Base-by-base conservation (phyloP, 2,329 filamentous ascomycete species). In the Parastagonospora nodorum region DNA sequence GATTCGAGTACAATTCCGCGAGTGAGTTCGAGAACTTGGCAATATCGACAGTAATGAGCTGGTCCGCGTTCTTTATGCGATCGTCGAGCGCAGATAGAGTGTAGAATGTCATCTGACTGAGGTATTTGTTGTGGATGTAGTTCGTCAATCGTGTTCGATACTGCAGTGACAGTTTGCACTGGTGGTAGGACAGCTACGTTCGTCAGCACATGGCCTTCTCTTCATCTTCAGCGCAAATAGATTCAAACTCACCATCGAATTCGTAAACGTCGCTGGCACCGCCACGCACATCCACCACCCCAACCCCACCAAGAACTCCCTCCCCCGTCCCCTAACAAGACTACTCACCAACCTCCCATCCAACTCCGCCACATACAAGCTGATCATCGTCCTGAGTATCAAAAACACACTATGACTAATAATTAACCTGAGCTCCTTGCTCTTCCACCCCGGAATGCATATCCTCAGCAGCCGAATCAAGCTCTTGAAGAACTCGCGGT, bases 251-350 rank as follows among this genome's bases (percentile, higher is more conserved):
- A 94, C 90, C 94, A 99, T 99, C 0, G 92, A 97, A 75, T 99
- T 99, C 35, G 94, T 99, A 72, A 97, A 97, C 0, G 94, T 97
- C 1, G 94, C 94, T 8, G 94, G 94, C 12, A 99, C 83, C 24
- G 94, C 93, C 60, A 99, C 94, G 48, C 93, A 74, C 94, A 99
- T 99, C 94, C 94, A 99, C 92, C 93, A 97, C 5, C 95, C 84
- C 63, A 99, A 86, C 0, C 91, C 87, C 62, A 87, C 86, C 64
- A 97, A 70, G 61, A 99, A 99, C 60, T 96, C 92, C 73, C 86
- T 90, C 12, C 93, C 94, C 61, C 88, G 94, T 2, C 94, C 94
- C 74, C 92, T 88, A 39, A 99, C 92, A 48, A 99, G 78, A 58
- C 86, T 92, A 76, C 94, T 96, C 51, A 99, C 94, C 53, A 99